Percentiles rank a stretch among this genome's conserved stretches.
These are phyloP conservation scores for Odontarrhena argentea DNA, from an alignment of 345 rosid species.

Conservation along the genomic window DNA sequence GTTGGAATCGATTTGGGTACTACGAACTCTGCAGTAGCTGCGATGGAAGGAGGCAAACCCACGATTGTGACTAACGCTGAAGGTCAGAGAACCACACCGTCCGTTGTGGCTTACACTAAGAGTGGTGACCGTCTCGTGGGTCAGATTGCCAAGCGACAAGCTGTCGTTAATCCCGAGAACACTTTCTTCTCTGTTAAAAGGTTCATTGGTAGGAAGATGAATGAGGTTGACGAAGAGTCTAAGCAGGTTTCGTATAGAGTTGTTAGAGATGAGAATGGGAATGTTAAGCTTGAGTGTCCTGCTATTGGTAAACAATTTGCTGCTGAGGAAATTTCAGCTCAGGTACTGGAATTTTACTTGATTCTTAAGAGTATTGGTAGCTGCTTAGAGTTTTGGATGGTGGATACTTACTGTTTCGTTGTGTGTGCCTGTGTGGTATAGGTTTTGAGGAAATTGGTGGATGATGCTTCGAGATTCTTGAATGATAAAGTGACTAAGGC, in stretches of 20 bases:
- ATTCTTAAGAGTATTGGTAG: background rate
- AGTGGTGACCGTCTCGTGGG: constrained; percentile 91
- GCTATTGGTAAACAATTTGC: constrained; percentile 90
- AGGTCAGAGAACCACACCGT: constrained; percentile 97
- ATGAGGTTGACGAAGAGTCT: constrained; percentile 92
- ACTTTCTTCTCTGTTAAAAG: constrained; percentile 98
- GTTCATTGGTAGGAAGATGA: constrained; percentile 97
- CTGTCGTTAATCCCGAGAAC: constrained; percentile 97
- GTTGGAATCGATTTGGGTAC: constrained; percentile 98
- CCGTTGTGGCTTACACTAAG: constrained; percentile 92
- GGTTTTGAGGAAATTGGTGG: constrained; percentile 96
- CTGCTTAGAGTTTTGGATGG: background rate
- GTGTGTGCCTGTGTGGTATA: constrained; percentile 31
- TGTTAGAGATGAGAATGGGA: constrained; percentile 85
- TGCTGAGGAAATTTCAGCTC: constrained; percentile 98
- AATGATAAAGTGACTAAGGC: constrained; percentile 74
- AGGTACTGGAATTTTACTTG: constrained; percentile 49
- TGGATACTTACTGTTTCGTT: background rate
- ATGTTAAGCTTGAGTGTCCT: constrained; percentile 94
- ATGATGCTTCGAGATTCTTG: constrained; percentile 86
- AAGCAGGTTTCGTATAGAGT: constrained; percentile 91
- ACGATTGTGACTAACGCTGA: constrained; percentile 95
- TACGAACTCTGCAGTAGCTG: constrained; percentile 97
- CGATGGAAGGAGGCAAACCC: constrained; percentile 99
- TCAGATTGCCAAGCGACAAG: constrained; percentile 97